Conservation (phyloP, 495 filamentous ascomycete genomes). For the Entonaema liquescens region DNA sequence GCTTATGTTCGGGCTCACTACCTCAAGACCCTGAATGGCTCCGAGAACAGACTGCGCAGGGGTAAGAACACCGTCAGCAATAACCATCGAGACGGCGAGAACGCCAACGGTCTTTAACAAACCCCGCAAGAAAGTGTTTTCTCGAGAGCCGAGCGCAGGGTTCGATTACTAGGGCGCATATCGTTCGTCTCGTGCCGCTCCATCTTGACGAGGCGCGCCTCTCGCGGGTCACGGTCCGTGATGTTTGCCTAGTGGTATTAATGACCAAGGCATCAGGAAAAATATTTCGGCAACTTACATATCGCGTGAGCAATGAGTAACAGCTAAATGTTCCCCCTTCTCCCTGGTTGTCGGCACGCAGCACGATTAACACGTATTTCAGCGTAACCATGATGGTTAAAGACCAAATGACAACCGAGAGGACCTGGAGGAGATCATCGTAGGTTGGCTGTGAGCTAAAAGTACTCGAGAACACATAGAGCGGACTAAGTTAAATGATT, state of each 20-base stretch:
- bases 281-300: slow-evolving; percentile 54
- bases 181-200: slow-evolving; percentile 66
- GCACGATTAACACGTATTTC: slow-evolving; percentile 76
- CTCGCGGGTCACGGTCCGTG: slow-evolving; percentile 63
- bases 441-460: slow-evolving; percentile 65
- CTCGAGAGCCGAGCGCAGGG: slow-evolving; percentile 66
- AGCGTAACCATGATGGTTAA: slow-evolving; percentile 76
- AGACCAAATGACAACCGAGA: slow-evolving; percentile 79
- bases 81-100: slow-evolving; percentile 74
- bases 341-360: slow-evolving; percentile 77
- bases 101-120: slow-evolving; percentile 74
- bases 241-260: slow-evolving; percentile 58
- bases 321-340: slow-evolving; percentile 80
- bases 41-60: slow-evolving; percentile 76
- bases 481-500: slow-evolving; percentile 53
- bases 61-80: slow-evolving; percentile 73
- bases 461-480: slow-evolving; percentile 77
- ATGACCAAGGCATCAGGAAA: background rate
- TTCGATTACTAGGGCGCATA: slow-evolving; percentile 59
- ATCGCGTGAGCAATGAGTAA: slow-evolving; percentile 75
- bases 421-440: slow-evolving; percentile 70
- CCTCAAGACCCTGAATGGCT: slow-evolving; percentile 72
- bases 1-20: slow-evolving; percentile 56
- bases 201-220: slow-evolving; percentile 60
- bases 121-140: slow-evolving; percentile 59